Evolutionary conservation across 73 alveolate species (phyloP), one percentile per base, ranked within the genome.

Genomic region (Paraurostyla sp.): DNA sequence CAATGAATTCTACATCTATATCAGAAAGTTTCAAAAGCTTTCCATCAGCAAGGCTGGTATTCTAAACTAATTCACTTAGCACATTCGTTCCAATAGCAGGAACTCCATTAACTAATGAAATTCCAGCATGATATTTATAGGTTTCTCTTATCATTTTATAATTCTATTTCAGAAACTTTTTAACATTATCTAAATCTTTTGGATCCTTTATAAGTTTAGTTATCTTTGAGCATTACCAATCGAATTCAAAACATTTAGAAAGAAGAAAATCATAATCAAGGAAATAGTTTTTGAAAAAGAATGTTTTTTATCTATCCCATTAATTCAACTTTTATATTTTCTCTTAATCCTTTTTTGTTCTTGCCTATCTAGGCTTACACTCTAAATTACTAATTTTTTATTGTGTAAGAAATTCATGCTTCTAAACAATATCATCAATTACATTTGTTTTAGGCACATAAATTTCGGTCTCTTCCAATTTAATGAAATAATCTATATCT

Each of bases 211-310:
- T 36, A 45, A 93, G 73, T 9, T 68, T 76, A 20, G 88, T 84
- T 22, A 93, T 63, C 51, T 92, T 90, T 32, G 94, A 49, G 29
- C 90, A 60, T 58, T 80, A 75, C 94, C 95, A 83, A 80, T 95
- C 98, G 46, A 94, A 92, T 41, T 95, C 97, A 46, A 95, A 95
- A 78, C 98, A 93, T 36, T 93, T 65, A 30, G 81, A 73, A 32
- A 45, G 20, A 22, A 45, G 0, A 18, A 9, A 36, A 6, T 54
- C 78, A 29, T 25, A n/a, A 23, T 78, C 89, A 20, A 52, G 49
- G 50, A 52, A 40, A 27, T 50, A 52, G 25, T 54, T 29, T 60
- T 52, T 52, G 50, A 54, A 78, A 25, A 52, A 36, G 45, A 29
- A 52, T 9, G 63, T 36, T 1, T 40, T 52, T 15, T 6, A 6